Evolutionary conservation across 1,139 yeast genomes (phyloP).

Genomic region (Pneumocystis wakefieldiae): DNA sequence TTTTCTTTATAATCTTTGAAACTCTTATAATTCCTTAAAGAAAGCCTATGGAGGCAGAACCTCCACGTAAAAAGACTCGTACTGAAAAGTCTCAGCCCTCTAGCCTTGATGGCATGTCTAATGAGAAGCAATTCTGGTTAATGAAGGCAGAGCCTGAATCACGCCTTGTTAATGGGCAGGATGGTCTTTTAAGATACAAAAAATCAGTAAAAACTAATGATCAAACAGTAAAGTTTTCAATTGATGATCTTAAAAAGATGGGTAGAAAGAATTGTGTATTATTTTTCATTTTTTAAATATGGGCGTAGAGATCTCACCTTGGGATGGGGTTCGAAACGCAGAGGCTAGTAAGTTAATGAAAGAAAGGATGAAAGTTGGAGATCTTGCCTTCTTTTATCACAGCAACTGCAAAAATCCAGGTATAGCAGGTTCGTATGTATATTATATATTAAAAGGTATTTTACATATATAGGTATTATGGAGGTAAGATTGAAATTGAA

Average conservation of each 20-base stretch:
- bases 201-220: background rate
- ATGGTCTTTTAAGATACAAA: conserved; percentile 20
- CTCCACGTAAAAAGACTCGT: background rate
- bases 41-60: background rate
- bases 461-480: background rate
- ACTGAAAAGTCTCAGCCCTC: background rate
- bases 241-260: conserved; percentile 29
- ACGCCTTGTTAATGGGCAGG: conserved; percentile 34
- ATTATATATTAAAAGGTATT: conserved; percentile 15
- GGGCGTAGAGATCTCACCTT: conserved; percentile 23
- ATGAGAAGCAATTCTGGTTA: conserved; percentile 32
- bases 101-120: background rate
- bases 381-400: conserved; percentile 36
- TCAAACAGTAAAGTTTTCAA: conserved; percentile 25
- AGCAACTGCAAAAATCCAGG: conserved; percentile 41
- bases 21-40: too few relatives aligned
- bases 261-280: conserved; percentile 11
- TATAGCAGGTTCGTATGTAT: conserved; percentile 30
- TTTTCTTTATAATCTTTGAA: too few relatives aligned
- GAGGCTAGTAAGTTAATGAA: conserved; percentile 39
- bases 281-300: background rate
- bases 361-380: conserved; percentile 31
- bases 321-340: conserved; percentile 45
- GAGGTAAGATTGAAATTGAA: background rate
- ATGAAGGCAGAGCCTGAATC: conserved; percentile 39